Evolutionary conservation across 768 basidiomycete species (phyloP).

Genomic region (Collybia sp.): DNA sequence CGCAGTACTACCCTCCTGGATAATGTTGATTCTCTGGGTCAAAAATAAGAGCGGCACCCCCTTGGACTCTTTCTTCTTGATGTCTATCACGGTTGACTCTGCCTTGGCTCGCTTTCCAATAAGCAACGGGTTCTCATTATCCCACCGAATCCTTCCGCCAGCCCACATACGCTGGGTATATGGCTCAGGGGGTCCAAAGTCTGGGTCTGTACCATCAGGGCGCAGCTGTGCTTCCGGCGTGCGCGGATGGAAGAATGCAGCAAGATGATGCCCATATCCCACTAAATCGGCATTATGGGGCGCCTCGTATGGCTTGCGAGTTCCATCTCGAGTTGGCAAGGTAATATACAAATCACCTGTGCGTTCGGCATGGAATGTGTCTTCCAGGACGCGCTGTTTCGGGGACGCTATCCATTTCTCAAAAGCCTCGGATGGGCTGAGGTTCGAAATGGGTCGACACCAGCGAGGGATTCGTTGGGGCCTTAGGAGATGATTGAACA

Average conservation of each 20-base stretch:
- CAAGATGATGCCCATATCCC: constrained; percentile 64
- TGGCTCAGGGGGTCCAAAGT: constrained; percentile 68
- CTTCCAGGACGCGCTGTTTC: constrained; percentile 39
- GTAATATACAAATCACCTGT: constrained; percentile 64
- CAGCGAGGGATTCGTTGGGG: constrained; percentile 1
- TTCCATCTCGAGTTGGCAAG: constrained; percentile 69
- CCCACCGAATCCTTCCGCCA: constrained; percentile 64
- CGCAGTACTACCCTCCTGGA: constrained; percentile 33
- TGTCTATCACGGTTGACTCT: constrained; percentile 39
- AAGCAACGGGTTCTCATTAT: constrained; percentile 37
- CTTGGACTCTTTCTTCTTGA: constrained; percentile 60
- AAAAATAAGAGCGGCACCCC: constrained; percentile 72
- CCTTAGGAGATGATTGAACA: constrained; percentile 9
- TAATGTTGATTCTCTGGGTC: constrained; percentile 55
- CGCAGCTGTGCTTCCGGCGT: constrained; percentile 52
- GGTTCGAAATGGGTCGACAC: constrained; percentile 10
- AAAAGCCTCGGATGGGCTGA: constrained; percentile 19
- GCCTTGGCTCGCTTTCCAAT: constrained; percentile 51
- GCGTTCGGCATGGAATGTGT: constrained; percentile 50
- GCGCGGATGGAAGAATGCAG: constrained; percentile 62
- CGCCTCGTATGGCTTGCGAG: constrained; percentile 31
- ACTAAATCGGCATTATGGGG: constrained; percentile 40
- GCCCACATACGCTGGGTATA: constrained; percentile 85
- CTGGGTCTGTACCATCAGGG: constrained; percentile 67
- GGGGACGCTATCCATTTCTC: constrained; percentile 52